Conservation (phyloP, 179 eudicot species). For the Beta macrorhiza region DNA sequence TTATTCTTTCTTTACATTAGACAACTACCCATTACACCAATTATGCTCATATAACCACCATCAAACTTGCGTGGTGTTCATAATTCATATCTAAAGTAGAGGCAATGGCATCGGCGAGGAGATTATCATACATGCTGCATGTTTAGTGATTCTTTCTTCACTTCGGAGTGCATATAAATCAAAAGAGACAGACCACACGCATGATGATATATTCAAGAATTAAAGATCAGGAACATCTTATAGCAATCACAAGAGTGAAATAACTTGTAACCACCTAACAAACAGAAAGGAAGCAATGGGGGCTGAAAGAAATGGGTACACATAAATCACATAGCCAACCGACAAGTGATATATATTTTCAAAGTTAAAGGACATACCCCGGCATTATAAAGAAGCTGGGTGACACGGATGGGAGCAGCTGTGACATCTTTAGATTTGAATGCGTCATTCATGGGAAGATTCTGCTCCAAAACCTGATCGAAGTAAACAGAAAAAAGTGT, state of each 20-base stretch:
- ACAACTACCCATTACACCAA: background rate
- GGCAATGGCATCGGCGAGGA: background rate
- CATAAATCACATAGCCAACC: background rate
- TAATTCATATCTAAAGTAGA: background rate
- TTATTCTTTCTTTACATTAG: too few species aligned
- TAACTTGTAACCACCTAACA: background rate
- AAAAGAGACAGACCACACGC: background rate
- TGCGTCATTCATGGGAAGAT: conserved; percentile 82
- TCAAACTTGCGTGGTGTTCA: background rate
- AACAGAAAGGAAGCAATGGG: background rate
- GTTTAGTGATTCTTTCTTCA: background rate
- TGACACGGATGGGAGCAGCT: conserved; percentile 94
- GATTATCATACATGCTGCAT: background rate
- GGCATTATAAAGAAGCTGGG: conserved; percentile 83
- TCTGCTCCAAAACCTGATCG: conserved; percentile 78
- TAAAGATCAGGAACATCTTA: background rate
- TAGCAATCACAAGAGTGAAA: background rate
- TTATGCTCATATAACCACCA: background rate
- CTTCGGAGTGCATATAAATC: background rate
- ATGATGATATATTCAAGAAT: background rate
- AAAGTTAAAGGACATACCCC: conserved; percentile 58
- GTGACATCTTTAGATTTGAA: conserved; percentile 75
- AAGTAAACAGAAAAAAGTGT: background rate
- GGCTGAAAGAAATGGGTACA: background rate
- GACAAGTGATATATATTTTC: background rate